phyloP scores from a whole-genome alignment of 2,329 filamentous ascomycete species.

The Ceratocystis papillata region DNA sequence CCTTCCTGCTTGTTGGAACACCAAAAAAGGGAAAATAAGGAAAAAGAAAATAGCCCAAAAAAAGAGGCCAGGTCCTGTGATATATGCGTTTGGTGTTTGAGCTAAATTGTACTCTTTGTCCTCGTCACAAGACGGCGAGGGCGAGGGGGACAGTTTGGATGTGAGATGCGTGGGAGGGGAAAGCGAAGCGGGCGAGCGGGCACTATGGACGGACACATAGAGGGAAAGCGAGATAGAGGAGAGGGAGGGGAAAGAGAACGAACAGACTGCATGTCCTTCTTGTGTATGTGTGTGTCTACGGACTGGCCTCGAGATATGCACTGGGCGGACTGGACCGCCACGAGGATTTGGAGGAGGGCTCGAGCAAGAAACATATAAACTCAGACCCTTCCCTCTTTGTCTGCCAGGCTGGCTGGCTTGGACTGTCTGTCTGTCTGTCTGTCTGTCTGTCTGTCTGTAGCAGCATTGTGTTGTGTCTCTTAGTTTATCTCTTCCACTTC shows the following conservation, averaged over 20 bases:
- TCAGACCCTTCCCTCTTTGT: slow-evolving; percentile 11
- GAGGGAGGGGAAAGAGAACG: neutral
- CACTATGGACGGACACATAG: neutral
- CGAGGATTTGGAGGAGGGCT: neutral
- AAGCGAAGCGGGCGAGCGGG: neutral
- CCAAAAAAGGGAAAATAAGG: too few relatives aligned
- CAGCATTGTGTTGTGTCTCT: neutral
- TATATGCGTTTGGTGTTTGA: slow-evolving; percentile 1
- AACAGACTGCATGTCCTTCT: neutral
- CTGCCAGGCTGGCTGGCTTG: neutral
- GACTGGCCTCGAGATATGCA: neutral
- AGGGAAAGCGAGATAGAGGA: neutral
- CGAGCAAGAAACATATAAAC: slow-evolving; percentile 8
- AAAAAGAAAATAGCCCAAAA: too few relatives aligned
- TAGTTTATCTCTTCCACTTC: slow-evolving; percentile 3
- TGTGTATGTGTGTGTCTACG: too few relatives aligned
- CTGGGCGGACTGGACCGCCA: neutral
- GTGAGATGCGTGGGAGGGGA: neutral
- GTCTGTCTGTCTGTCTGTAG: neutral
- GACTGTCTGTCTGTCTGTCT: neutral
- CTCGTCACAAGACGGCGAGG: slow-evolving; percentile 5
- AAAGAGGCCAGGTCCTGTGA: neutral
- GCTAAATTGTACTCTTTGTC: slow-evolving; percentile 10
- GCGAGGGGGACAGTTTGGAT: neutral
- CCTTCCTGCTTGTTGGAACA: too few relatives aligned